These are phyloP conservation scores for Rubus idaeus DNA, from an alignment of 306 rosid genomes.

Conservation along the genomic window DNA sequence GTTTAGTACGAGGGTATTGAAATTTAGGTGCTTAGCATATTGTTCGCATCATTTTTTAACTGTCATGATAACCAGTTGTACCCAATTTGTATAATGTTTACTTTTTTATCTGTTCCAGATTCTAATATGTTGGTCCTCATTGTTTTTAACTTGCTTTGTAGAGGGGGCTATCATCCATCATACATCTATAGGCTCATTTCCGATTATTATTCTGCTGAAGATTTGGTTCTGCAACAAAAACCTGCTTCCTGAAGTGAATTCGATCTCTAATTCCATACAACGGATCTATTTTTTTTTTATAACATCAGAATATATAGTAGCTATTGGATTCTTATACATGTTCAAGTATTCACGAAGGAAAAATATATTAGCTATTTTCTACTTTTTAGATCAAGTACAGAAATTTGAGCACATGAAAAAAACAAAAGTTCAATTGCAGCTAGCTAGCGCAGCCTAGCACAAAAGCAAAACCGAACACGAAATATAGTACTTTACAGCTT, in stretches of 20 bases:
- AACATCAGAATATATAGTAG: too few relatives aligned
- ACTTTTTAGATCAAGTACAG: too few relatives aligned
- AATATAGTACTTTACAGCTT: too few relatives aligned
- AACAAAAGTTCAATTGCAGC: too few relatives aligned
- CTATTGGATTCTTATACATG: too few relatives aligned
- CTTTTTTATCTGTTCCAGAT: not conserved
- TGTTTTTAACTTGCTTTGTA: conserved; percentile 1
- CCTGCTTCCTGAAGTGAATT: conserved; percentile 1
- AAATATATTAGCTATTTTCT: too few relatives aligned
- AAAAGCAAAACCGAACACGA: too few relatives aligned
- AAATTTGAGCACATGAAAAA: too few relatives aligned
- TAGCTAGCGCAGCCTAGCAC: too few relatives aligned
- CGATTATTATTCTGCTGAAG: conserved; percentile 15
- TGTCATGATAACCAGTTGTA: not conserved
- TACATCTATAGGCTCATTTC: conserved; percentile 16
- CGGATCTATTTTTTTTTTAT: too few relatives aligned
- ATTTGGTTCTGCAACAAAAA: conserved; percentile 9
- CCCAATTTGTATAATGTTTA: not conserved
- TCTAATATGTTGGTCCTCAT: not conserved
- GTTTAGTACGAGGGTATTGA: not conserved
- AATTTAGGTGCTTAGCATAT: not conserved
- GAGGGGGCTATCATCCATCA: conserved; percentile 11
- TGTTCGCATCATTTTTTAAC: not conserved
- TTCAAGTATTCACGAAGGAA: too few relatives aligned
- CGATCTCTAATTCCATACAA: too few relatives aligned